Evolutionary conservation across 225 moss, liverwort and hornwort genomes (phyloP), one percentile per base, ranked within the genome.

Genomic region (Neckera pumila): DNA sequence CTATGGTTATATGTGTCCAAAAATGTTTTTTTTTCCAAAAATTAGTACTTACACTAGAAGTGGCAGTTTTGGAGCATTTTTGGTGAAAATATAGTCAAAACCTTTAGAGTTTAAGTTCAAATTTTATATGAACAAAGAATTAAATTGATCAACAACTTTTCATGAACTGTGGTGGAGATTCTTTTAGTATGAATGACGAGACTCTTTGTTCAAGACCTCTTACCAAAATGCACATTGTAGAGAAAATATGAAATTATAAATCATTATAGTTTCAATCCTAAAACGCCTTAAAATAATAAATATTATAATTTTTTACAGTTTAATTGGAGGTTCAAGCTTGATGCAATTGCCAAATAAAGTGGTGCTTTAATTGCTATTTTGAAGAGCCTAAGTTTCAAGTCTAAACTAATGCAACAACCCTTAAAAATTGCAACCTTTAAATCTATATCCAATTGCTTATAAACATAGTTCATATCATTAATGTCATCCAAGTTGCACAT

Each of bases 151-250:
- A n/a, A 67, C 22, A 67, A 38, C 0, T 12, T 21, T 67, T 67
- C 0, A 22, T n/a, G 12, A n/a, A n/a, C 0, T 21, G 0, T 4
- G 0, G 21, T 66, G 11, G 21, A 66, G 21, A 66, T n/a, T 66
- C 65, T 34, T 1, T 19, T 19, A 66, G 36, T 66, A 36, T 11
- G 19, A 36, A 66, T 66, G 36, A 36, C 36, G 8, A 34, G 33
- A 34, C 8, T 13, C 53, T 53, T 76, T 76, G 4, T 53, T 53
- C 21, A 76, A 76, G 33, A 75, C 3, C 13, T 33, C 2, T 2
- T 49, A 51, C 16, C 9, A 26, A 42, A 72, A 26, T 72, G 72
- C 14, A 72, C 27, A 10, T 26, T 14, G 27, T 43, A 42, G 9
- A 40, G 2, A 4, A 34, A 76, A 8, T 12, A 34, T 47, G 51